phyloP scores from a whole-genome alignment of 805 yeast genomes.

The Phaffomyces opuntiae region DNA sequence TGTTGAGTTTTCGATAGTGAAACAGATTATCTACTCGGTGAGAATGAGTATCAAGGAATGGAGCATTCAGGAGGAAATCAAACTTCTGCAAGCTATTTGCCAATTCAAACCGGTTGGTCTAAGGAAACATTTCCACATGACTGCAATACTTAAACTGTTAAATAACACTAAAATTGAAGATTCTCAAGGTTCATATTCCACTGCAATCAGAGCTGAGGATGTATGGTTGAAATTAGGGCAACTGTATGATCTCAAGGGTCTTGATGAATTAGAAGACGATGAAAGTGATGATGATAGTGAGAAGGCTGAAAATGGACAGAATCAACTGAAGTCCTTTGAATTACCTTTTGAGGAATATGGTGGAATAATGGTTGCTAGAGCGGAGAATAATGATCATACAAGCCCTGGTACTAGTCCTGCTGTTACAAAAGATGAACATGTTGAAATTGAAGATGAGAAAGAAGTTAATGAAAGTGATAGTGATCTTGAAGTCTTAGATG shows the following conservation, averaged over 20 bases:
- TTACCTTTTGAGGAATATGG: conserved; percentile 9
- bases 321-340: not conserved
- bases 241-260: conserved; percentile 48
- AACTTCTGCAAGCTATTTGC: conserved; percentile 53
- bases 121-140: conserved; percentile 31
- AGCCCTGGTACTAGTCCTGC: too few species aligned
- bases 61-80: conserved; percentile 56
- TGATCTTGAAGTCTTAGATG: too few species aligned
- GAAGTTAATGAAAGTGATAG: too few species aligned
- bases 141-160: conserved; percentile 15
- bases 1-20: too few species aligned
- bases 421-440: too few species aligned
- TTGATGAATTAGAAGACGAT: conserved; percentile 47
- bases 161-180: conserved; percentile 5
- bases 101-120: conserved; percentile 64
- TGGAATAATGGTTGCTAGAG: conserved; percentile 1
- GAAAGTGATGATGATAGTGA: conserved; percentile 6
- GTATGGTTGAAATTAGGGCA: conserved; percentile 46
- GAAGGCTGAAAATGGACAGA: not conserved
- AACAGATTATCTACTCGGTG: not conserved
- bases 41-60: conserved; percentile 29
- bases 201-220: conserved; percentile 23
- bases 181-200: not conserved
- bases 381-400: not conserved
- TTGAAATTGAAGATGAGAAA: too few species aligned